Base-by-base conservation (phyloP, 345 rosid species). In the Citrus hindsii region DNA sequence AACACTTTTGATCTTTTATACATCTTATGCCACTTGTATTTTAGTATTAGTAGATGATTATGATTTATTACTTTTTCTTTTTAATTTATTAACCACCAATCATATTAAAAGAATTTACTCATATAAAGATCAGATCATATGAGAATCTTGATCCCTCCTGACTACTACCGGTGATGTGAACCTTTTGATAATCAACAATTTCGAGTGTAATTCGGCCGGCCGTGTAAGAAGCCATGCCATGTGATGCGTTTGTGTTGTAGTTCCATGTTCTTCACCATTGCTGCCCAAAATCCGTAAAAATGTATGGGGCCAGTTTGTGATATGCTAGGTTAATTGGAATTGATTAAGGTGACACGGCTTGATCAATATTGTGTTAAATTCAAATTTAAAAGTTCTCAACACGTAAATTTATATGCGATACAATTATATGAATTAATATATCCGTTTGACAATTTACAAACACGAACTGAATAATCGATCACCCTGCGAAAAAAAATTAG, bases 101-200 rank as follows among this genome's bases (percentile, higher is more conserved):
- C n/a, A n/a, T n/a, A n/a, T n/a, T n/a, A n/a, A n/a, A n/a, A n/a
- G n/a, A n/a, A n/a, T n/a, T n/a, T n/a, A n/a, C n/a, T n/a, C n/a
- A n/a, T n/a, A n/a, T n/a, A n/a, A n/a, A 32, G 0, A 32, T 32
- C 0, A 3, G 3, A 32, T 32, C 0, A 3, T 32, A 3, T 3
- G 4, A 3, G 0, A 0, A 3, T 32, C 0, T 0, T 0, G 33
- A 32, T 32, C 0, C 6, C 7, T 35, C 6, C 0, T 5, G 6
- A 7, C 33, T 5, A 2, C 35, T 5, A 9, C 46, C 0, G 9
- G 37, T 2, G 33, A 61, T 61, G 37, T 27, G 10, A 42, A 46
- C 69, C 58, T 75, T 4, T 18, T 13, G 8, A 9, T 14, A 33
- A 35, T 5, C 66, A 73, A 2, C 66, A 59, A 16, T 58, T 58